phyloP scores from a whole-genome alignment of 768 basidiomycete species.

The Tricholoma furcatifolium region DNA sequence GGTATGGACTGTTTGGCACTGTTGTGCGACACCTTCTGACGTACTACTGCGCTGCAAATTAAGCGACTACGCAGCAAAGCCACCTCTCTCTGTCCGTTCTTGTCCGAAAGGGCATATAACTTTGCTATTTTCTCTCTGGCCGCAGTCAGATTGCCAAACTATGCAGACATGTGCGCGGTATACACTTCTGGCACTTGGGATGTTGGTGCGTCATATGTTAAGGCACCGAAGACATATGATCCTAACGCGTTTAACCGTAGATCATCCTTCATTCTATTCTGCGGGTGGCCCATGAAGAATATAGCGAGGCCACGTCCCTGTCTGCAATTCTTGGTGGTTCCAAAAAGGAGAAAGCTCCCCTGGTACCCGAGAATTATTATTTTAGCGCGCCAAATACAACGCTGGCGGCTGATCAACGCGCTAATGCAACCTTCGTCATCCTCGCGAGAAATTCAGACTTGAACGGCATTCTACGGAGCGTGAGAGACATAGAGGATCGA shows the following conservation, averaged over 20 bases:
- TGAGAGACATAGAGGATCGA: conserved; percentile 74
- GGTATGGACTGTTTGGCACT: not conserved
- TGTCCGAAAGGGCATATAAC: not conserved
- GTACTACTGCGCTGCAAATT: too few relatives aligned
- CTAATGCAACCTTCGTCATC: conserved; percentile 40
- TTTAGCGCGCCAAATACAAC: conserved; percentile 6
- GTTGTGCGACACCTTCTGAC: too few relatives aligned
- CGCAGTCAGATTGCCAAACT: not conserved
- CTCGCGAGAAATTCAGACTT: conserved; percentile 70
- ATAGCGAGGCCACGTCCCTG: conserved; percentile 42
- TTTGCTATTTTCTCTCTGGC: not conserved
- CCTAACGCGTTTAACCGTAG: conserved; percentile 17
- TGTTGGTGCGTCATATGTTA: conserved; percentile 16
- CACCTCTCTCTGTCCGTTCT: not conserved
- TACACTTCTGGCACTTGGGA: conserved; percentile 13
- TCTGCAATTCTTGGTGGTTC: conserved; percentile 24
- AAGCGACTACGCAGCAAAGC: too few relatives aligned
- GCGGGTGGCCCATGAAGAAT: conserved; percentile 42
- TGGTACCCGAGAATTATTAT: conserved; percentile 32
- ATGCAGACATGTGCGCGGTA: conserved; percentile 22
- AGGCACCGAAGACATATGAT: not conserved
- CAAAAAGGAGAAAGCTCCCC: not conserved
- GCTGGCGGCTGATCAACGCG: conserved; percentile 20
- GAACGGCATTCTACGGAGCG: conserved; percentile 56
- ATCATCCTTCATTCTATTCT: conserved; percentile 41